A percentile compares a stretch with the other conserved stretches of the same genome.
phyloP scores from a whole-genome alignment of 2,329 filamentous ascomycete genomes.

The Diaporthe citri region DNA sequence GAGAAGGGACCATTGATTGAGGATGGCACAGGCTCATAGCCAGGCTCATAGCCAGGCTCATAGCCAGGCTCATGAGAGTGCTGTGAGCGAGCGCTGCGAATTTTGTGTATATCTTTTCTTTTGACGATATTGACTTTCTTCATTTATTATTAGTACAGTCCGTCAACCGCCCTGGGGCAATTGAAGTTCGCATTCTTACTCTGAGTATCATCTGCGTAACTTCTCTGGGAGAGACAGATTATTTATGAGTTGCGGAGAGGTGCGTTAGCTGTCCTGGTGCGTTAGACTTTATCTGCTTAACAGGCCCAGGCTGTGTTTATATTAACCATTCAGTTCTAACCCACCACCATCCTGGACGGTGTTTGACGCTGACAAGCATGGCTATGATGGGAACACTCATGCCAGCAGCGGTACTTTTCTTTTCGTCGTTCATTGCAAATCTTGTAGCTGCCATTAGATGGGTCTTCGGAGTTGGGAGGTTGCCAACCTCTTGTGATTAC shows the following conservation, averaged over 20 bases:
- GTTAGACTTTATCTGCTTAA: no score
- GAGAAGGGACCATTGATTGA: neutral
- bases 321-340: no score
- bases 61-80: neutral
- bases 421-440: conserved; percentile 18
- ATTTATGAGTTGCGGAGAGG: no score
- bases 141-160: neutral
- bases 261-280: no score
- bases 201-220: neutral
- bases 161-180: neutral
- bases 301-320: no score
- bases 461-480: conserved; percentile 13
- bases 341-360: no score
- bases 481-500: neutral
- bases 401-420: conserved; percentile 15
- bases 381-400: conserved; percentile 41
- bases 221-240: neutral
- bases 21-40: neutral
- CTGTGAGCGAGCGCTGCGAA: neutral
- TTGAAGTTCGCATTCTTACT: neutral
- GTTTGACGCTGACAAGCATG: conserved; percentile 41
- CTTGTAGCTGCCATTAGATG: conserved; percentile 36
- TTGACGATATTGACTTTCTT: neutral
- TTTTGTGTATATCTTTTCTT: neutral
- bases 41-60: neutral